Conservation (phyloP, 768 basidiomycete species). For the Pleurotus djamor region DNA sequence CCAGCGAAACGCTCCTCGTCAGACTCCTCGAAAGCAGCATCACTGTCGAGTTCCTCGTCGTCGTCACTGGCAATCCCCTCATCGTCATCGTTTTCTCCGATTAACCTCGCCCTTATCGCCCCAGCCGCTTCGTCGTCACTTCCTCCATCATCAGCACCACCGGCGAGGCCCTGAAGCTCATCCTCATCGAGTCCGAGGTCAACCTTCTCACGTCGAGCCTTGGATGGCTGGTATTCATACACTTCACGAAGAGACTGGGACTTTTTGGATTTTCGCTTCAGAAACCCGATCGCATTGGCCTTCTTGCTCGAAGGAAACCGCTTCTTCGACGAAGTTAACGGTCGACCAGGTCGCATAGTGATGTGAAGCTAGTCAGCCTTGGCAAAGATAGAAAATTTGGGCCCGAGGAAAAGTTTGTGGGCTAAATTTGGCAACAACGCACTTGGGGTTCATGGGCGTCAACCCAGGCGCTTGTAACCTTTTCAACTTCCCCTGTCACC, state of each 20-base stretch:
- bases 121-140: not conserved
- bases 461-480: too few species aligned
- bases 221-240: slow-evolving; percentile 2
- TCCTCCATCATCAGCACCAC: not conserved
- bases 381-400: not conserved
- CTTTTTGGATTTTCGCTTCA: not conserved
- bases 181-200: not conserved
- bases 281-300: not conserved
- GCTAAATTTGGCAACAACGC: not conserved
- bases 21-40: slow-evolving; percentile 80
- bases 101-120: slow-evolving; percentile 38
- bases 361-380: not conserved
- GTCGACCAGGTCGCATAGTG: not conserved
- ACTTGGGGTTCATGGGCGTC: too few species aligned
- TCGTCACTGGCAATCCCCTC: slow-evolving; percentile 62
- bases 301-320: not conserved
- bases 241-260: not conserved
- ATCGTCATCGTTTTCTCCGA: slow-evolving; percentile 50
- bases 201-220: not conserved
- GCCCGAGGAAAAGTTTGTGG: not conserved
- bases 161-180: not conserved
- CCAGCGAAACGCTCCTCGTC: slow-evolving; percentile 79
- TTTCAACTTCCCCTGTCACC: too few species aligned
- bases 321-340: not conserved
- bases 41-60: slow-evolving; percentile 86